Conservation (phyloP, 1,284 basidiomycete genomes). For the Tylopilus sp. region DNA sequence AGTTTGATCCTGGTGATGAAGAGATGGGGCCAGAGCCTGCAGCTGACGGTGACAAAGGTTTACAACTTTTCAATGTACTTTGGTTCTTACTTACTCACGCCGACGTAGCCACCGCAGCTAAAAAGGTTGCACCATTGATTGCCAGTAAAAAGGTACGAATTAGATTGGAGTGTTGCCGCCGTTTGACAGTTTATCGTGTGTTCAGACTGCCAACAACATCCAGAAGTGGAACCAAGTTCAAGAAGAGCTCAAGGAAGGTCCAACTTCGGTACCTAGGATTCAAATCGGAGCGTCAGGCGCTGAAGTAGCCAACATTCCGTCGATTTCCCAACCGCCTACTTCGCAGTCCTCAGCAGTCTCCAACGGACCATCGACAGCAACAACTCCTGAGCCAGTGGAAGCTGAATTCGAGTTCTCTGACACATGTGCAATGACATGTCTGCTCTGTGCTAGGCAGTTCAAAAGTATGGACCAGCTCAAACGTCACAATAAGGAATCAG, state of each 20-base stretch:
- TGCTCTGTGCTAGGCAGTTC: conserved; percentile 89
- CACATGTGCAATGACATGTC: conserved; percentile 64
- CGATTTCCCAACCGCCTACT: conserved; percentile 6
- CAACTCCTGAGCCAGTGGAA: conserved; percentile 41
- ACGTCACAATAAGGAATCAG: conserved; percentile 85
- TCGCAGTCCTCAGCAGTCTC: conserved; percentile 22
- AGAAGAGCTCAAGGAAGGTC: conserved; percentile 62
- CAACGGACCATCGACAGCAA: conserved; percentile 24
- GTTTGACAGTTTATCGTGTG: not conserved
- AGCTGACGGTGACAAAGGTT: conserved; percentile 56
- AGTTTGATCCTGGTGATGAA: conserved; percentile 39
- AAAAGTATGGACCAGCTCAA: conserved; percentile 78
- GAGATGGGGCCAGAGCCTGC: conserved; percentile 31
- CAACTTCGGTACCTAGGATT: conserved; percentile 26
- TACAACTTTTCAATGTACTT: conserved; percentile 17
- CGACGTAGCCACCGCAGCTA: conserved; percentile 50
- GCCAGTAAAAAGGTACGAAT: conserved; percentile 81
- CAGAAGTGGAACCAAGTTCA: conserved; percentile 94
- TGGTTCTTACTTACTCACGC: conserved; percentile 26
- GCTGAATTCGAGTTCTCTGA: conserved; percentile 76
- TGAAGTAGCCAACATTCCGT: conserved; percentile 2
- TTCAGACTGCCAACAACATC: conserved; percentile 80
- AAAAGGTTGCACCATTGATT: conserved; percentile 78
- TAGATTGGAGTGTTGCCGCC: conserved; percentile 1
- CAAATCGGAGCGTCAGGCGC: conserved; percentile 10